Conservation (phyloP, 2,329 filamentous ascomycete species). For the Aureobasidium sp. region DNA sequence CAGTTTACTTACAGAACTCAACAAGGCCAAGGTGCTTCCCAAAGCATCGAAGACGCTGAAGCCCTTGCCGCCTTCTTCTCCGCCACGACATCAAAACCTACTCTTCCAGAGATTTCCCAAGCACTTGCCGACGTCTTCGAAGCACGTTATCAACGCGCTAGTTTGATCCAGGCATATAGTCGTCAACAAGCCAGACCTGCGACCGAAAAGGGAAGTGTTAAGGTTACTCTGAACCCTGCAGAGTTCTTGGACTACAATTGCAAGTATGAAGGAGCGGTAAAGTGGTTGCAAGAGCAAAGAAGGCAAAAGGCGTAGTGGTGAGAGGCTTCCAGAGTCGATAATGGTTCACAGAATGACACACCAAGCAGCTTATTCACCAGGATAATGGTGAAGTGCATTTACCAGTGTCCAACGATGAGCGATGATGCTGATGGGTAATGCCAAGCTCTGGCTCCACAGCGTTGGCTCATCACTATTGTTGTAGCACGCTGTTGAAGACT, state of each 20-base stretch:
- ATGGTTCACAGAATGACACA: neutral
- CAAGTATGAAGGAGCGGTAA: conserved; percentile 30
- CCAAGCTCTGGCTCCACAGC: too few species aligned
- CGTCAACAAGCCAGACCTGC: conserved; percentile 37
- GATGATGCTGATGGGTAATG: too few species aligned
- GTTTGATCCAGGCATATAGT: conserved; percentile 37
- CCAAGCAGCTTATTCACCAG: too few species aligned
- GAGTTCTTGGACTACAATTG: conserved; percentile 38
- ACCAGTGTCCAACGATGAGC: too few species aligned
- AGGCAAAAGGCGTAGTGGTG: neutral
- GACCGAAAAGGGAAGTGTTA: conserved; percentile 28
- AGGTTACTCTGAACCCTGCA: conserved; percentile 33
- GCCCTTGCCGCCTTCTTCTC: conserved; percentile 27
- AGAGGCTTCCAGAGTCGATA: too few species aligned
- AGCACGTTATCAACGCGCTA: conserved; percentile 33
- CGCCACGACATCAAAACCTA: conserved; percentile 18
- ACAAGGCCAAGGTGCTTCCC: too few species aligned
- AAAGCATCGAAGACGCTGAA: conserved; percentile 35
- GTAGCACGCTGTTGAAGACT: too few species aligned
- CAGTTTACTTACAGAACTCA: too few species aligned
- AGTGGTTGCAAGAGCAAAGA: conserved; percentile 24
- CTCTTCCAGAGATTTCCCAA: conserved; percentile 19
- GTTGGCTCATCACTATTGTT: too few species aligned
- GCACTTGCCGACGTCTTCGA: conserved; percentile 23
- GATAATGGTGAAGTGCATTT: too few species aligned